A percentile compares a stretch with the other conserved stretches of the same genome.
These are phyloP conservation scores for Colletotrichum agaves DNA, from an alignment of 2,329 filamentous ascomycete genomes.

Conservation along the genomic window DNA sequence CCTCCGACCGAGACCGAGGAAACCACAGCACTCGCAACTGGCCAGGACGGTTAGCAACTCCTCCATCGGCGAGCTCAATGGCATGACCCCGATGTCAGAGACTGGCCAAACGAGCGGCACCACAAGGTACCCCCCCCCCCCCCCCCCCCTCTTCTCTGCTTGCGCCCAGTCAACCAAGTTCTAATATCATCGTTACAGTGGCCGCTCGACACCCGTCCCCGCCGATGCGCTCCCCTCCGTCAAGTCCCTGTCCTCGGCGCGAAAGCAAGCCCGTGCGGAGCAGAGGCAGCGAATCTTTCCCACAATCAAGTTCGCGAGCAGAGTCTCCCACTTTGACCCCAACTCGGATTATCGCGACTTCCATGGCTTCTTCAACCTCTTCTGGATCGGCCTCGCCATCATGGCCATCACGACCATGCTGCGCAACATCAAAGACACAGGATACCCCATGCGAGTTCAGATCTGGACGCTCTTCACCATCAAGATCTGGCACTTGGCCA, in stretches of 20 bases:
- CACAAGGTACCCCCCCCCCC: slow-evolving; percentile 23
- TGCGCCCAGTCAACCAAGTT: neutral
- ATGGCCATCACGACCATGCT: slow-evolving; percentile 97
- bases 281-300: slow-evolving; percentile 89
- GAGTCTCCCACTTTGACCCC: slow-evolving; percentile 96
- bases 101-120: slow-evolving; percentile 34
- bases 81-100: slow-evolving; percentile 24
- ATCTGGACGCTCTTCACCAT: slow-evolving; percentile 91
- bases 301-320: slow-evolving; percentile 88
- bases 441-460: slow-evolving; percentile 82
- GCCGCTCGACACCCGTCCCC: slow-evolving; percentile 84
- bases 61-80: slow-evolving; percentile 30
- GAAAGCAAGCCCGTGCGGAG: slow-evolving; percentile 84
- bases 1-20: slow-evolving; percentile 61
- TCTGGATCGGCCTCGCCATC: slow-evolving; percentile 96
- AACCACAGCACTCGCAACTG: slow-evolving; percentile 58
- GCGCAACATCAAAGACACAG: slow-evolving; percentile 93
- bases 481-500: slow-evolving; percentile 86
- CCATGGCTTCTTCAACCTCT: slow-evolving; percentile 95
- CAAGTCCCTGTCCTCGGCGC: slow-evolving; percentile 84
- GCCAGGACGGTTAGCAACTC: slow-evolving; percentile 34
- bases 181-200: slow-evolving; percentile 60
- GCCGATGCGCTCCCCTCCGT: slow-evolving; percentile 93
- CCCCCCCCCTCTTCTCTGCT: neutral
- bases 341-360: slow-evolving; percentile 93